Evolutionary conservation across 768 basidiomycete species (phyloP).

Genomic region (Russula emetica): DNA sequence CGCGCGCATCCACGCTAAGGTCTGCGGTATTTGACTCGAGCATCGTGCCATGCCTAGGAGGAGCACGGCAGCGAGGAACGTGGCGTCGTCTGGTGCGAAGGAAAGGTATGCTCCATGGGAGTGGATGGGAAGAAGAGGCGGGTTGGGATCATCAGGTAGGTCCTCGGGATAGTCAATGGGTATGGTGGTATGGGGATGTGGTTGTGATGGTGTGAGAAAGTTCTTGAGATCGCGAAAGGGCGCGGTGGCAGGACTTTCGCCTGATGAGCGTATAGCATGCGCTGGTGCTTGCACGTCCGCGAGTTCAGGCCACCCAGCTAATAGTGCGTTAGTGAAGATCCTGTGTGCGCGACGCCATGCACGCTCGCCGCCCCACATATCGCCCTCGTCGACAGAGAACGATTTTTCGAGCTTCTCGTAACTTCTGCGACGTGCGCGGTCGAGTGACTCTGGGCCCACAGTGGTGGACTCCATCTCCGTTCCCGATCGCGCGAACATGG

Average conservation of each 20-base stretch:
- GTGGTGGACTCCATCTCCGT: neutral
- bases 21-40: conserved; percentile 58
- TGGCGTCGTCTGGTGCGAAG: conserved; percentile 47
- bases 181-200: neutral
- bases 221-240: conserved; percentile 34
- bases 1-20: conserved; percentile 70
- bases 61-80: conserved; percentile 56
- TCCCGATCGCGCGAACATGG: neutral
- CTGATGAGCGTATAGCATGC: conserved; percentile 32
- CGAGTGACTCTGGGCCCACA: neutral
- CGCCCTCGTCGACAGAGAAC: conserved; percentile 30
- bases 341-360: conserved; percentile 48
- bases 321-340: conserved; percentile 53
- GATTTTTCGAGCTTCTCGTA: conserved; percentile 32
- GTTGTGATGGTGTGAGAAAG: conserved; percentile 28
- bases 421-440: conserved; percentile 29
- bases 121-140: conserved; percentile 25
- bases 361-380: conserved; percentile 33
- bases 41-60: conserved; percentile 51
- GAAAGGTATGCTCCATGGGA: conserved; percentile 34
- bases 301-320: conserved; percentile 53
- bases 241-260: conserved; percentile 28
- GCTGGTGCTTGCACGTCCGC: conserved; percentile 38
- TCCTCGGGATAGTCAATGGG: neutral
- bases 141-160: neutral